These are phyloP conservation scores for Fusarium coffeatum DNA, from an alignment of 2,329 filamentous ascomycete genomes.

Conservation along the genomic window DNA sequence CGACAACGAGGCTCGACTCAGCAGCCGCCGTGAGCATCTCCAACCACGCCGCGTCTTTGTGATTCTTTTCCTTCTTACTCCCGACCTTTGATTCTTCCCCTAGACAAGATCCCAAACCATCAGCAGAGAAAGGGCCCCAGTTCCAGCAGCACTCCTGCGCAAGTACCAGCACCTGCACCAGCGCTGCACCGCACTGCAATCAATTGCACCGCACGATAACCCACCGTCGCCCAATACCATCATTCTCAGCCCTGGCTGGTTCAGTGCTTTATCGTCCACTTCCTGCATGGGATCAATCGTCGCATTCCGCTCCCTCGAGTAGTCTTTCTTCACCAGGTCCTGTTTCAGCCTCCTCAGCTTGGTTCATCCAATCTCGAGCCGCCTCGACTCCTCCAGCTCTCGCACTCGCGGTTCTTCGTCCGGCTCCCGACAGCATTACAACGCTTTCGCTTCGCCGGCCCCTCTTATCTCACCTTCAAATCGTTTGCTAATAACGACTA, in stretches of 20 bases:
- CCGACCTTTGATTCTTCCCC: conserved; percentile 14
- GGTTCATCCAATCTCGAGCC: conserved; percentile 15
- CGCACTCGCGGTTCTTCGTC: conserved; percentile 30
- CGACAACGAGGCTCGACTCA: conserved; percentile 44
- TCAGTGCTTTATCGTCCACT: conserved; percentile 44
- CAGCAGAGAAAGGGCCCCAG: conserved; percentile 22
- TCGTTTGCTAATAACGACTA: conserved; percentile 30
- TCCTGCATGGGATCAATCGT: conserved; percentile 40
- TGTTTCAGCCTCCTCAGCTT: conserved; percentile 35
- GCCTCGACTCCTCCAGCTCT: conserved; percentile 31
- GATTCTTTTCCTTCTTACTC: conserved; percentile 17
- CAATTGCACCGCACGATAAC: conserved; percentile 21
- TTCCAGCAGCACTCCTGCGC: conserved; percentile 30
- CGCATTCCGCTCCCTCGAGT: conserved; percentile 30
- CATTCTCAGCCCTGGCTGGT: conserved; percentile 47
- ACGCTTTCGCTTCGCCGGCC: conserved; percentile 40
- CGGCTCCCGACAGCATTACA: conserved; percentile 35
- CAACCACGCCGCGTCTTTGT: conserved; percentile 39
- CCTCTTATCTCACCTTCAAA: conserved; percentile 33
- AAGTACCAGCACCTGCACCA: conserved; percentile 37
- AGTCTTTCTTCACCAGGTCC: conserved; percentile 24
- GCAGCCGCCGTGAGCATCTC: conserved; percentile 40
- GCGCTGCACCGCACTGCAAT: conserved; percentile 25
- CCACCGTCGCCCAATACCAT: conserved; percentile 37
- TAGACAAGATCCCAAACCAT: conserved; percentile 12